Conservation (phyloP, 2,329 filamentous ascomycete species). For the Xylariaceae sp. region DNA sequence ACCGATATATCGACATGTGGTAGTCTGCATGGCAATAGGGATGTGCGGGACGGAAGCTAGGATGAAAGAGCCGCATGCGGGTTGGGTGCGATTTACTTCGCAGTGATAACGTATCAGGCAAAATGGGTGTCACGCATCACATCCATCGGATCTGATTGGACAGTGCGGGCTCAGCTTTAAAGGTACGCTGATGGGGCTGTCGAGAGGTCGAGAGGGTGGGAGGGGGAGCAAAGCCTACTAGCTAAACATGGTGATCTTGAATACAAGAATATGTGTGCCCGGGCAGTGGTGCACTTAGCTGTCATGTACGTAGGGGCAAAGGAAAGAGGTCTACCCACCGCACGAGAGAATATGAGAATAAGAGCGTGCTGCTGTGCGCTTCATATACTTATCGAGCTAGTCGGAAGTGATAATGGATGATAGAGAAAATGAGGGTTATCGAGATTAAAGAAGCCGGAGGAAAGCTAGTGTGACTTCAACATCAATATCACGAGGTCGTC, state of each 20-base stretch:
- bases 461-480: slow-evolving; percentile 7
- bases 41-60: slow-evolving; percentile 1
- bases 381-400: slow-evolving; percentile 16
- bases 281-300: background rate
- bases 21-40: slow-evolving; percentile 4
- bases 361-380: background rate
- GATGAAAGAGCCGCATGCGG: slow-evolving; percentile 26
- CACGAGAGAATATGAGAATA: background rate
- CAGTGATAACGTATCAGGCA: background rate
- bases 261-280: background rate
- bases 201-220: background rate
- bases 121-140: slow-evolving; percentile 8
- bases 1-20: slow-evolving; percentile 2
- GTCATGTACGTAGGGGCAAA: slow-evolving; percentile 1
- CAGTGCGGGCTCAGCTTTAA: background rate
- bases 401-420: slow-evolving; percentile 4
- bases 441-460: background rate
- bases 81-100: slow-evolving; percentile 9
- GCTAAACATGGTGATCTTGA: background rate
- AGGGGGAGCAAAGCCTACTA: background rate
- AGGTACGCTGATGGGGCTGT: background rate
- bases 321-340: slow-evolving; percentile 12
- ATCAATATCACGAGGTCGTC: slow-evolving; percentile 7
- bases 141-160: slow-evolving; percentile 1
- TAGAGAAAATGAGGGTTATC: background rate